phyloP scores from a whole-genome alignment of 495 filamentous ascomycete species.

The Daldinia concentrica region DNA sequence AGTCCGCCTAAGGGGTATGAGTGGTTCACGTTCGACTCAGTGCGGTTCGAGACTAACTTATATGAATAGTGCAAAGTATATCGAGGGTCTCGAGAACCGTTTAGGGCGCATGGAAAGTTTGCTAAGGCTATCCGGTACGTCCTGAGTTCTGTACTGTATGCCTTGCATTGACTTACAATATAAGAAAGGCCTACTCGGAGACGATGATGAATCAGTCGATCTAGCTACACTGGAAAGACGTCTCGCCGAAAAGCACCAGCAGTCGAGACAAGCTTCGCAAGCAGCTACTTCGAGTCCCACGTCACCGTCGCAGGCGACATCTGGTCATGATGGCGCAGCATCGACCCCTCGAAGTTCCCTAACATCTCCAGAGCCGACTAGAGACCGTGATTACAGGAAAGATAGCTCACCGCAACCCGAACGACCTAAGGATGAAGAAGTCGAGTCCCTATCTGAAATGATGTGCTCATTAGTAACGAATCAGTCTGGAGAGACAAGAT shows the following conservation, averaged over 20 bases:
- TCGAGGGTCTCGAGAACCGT: constrained; percentile 95
- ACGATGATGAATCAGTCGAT: constrained; percentile 88
- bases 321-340: constrained; percentile 56
- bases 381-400: constrained; percentile 52
- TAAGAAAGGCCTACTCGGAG: constrained; percentile 70
- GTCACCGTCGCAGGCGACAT: constrained; percentile 56
- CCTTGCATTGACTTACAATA: constrained; percentile 9
- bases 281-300: constrained; percentile 55
- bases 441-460: constrained; percentile 93
- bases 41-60: constrained; percentile 34
- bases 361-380: constrained; percentile 67
- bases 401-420: constrained; percentile 46
- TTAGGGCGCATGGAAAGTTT: constrained; percentile 93
- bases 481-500: constrained; percentile 93
- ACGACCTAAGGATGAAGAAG: constrained; percentile 66
- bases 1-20: constrained; percentile 95
- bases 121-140: constrained; percentile 78
- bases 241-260: constrained; percentile 70
- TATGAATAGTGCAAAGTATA: constrained; percentile 82
- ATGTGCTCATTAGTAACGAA: constrained; percentile 99
- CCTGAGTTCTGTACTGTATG: background rate
- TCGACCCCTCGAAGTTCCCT: constrained; percentile 68
- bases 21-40: constrained; percentile 1
- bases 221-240: constrained; percentile 86
- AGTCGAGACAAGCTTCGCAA: constrained; percentile 56